These are phyloP conservation scores for Moniliophthora roreri DNA, from an alignment of 1,284 basidiomycete species.

Conservation along the genomic window DNA sequence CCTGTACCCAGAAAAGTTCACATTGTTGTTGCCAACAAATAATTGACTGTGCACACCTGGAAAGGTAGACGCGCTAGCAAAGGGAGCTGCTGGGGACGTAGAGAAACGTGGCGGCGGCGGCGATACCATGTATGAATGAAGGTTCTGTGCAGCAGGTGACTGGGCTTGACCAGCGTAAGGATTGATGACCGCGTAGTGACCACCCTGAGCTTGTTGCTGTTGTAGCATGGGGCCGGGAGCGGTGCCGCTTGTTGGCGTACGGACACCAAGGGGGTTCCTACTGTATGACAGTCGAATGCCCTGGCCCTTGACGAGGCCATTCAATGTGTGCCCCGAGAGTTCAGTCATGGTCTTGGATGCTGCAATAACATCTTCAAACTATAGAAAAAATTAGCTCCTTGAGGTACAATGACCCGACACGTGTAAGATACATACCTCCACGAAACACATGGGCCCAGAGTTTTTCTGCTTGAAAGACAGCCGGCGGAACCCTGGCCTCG, in stretches of 20 bases:
- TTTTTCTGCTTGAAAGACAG: constrained; percentile 94
- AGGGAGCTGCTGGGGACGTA: constrained; percentile 43
- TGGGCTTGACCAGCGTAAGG: constrained; percentile 37
- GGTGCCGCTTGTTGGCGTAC: constrained; percentile 67
- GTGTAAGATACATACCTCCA: constrained; percentile 60
- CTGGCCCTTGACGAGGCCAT: constrained; percentile 90
- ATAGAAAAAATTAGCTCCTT: constrained; percentile 18
- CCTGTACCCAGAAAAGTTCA: constrained; percentile 33
- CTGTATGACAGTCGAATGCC: constrained; percentile 96
- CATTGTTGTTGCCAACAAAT: constrained; percentile 23
- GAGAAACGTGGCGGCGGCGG: constrained; percentile 63
- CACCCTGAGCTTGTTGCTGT: constrained; percentile 43
- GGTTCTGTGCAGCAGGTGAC: constrained; percentile 23
- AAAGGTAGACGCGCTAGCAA: constrained; percentile 31
- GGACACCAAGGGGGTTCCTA: constrained; percentile 90
- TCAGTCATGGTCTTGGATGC: constrained; percentile 87
- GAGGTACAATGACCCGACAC: constrained; percentile 6
- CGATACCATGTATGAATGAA: constrained; percentile 44
- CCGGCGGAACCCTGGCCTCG: constrained; percentile 83
- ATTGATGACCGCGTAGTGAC: constrained; percentile 25
- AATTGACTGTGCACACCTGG: constrained; percentile 20
- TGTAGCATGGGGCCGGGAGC: constrained; percentile 46
- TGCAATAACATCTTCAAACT: constrained; percentile 89
- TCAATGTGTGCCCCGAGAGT: constrained; percentile 88
- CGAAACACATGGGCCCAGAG: constrained; percentile 97